Percentiles rank a stretch among this genome's conserved stretches.
These are phyloP conservation scores for Barbarea vulgaris DNA, from an alignment of 345 rosid genomes.

Conservation along the genomic window DNA sequence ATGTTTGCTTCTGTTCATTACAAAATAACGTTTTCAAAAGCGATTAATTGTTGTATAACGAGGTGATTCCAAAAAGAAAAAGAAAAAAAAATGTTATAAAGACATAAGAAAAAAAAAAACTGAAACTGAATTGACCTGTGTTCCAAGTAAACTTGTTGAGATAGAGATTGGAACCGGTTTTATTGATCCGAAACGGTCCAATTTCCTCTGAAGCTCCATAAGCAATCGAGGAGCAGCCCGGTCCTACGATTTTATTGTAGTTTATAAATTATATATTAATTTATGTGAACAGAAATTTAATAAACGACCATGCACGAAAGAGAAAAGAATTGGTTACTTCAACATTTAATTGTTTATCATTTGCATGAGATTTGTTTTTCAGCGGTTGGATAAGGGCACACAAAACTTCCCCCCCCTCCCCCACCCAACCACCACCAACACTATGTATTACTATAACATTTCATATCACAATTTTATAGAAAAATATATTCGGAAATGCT, in stretches of 20 bases:
- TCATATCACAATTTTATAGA: too few species aligned
- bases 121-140: conserved; percentile 41
- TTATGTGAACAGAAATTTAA: too few species aligned
- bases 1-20: conserved; percentile 31
- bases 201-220: conserved; percentile 96
- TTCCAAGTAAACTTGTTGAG: conserved; percentile 73
- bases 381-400: too few species aligned
- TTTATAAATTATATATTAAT: too few species aligned
- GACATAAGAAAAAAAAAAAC: background rate
- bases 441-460: too few species aligned
- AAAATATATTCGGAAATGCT: too few species aligned
- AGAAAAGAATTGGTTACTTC: too few species aligned
- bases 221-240: conserved; percentile 95
- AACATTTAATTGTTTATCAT: too few species aligned
- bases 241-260: conserved; percentile 51
- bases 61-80: background rate
- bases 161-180: conserved; percentile 62
- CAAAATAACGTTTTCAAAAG: background rate
- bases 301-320: too few species aligned
- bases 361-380: too few species aligned
- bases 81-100: background rate
- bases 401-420: too few species aligned
- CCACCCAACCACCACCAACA: too few species aligned
- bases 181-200: conserved; percentile 82
- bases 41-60: background rate